Evolutionary conservation across 352 stramenopile genomes (phyloP), one percentile per base, ranked within the genome.

Genomic region (Phytopythium aichiense): DNA sequence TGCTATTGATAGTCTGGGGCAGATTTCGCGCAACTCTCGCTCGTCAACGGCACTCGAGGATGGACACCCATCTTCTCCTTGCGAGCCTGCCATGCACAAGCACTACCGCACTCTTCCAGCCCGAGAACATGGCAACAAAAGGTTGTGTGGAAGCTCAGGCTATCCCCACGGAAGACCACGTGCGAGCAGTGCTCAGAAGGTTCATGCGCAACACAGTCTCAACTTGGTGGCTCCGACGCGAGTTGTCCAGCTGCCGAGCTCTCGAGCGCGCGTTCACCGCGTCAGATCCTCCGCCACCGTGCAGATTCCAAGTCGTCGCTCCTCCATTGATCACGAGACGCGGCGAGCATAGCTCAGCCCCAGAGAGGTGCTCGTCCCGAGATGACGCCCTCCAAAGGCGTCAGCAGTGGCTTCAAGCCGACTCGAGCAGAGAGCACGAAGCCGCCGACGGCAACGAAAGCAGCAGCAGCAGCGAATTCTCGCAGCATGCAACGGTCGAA

Each of bases 401-500:
- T 33, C 28, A n/a, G n/a, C 52, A 22, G 4, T 45, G 23, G 9
- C 30, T 28, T 28, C 20, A 22, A 12, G 12, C 4, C 22, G 38
- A 42, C 9, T 5, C 40, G 13, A 25, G 38, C 38, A 37, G n/a
- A 16, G 37, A 46, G 23, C 30, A 45, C n/a, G 28, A 71, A 64
- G 6, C 22, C n/a, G 56, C 12, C 38, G 52, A 40, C n/a, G 28
- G 42, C 7, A n/a, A 28, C 9, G 46, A 40, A 4, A 58, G 60
- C 16, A 50, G 40, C 23, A 67, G 52, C 33, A 55, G 52, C 23
- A 71, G 63, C 42, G 64, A 49, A 28, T 56, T 63, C 28, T 56
- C 57, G 1, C 53, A 77, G 25, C 69, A 59, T n/a, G 69, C 71
- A 16, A 74, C 66, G 2, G 49, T 73, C 20, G 71, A 79, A 33